Evolutionary conservation across 1,139 yeast genomes (phyloP), one percentile per base, ranked within the genome.

Genomic region (Yamadazyma atmosphaerica): DNA sequence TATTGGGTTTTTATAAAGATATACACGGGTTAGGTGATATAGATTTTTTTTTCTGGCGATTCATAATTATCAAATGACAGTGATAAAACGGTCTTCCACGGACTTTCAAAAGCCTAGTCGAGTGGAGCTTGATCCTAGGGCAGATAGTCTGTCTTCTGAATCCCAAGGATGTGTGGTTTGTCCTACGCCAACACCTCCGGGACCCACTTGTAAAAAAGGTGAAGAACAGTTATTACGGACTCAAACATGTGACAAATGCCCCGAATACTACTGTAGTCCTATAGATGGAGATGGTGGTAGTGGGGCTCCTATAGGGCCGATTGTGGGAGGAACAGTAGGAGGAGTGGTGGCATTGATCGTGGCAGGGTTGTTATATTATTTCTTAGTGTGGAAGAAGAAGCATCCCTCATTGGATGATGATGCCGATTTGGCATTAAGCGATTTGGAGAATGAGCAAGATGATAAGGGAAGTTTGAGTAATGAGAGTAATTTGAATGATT

Each of bases 251-350:
- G 37, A 56, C 8, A 41, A 63, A 39, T 85, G 94, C 59, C 77
- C 89, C 0, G 55, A 60, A 13, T 71, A 74, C n/a, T 71, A 69
- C 46, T 84, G 90, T 58, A 60, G 63, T 2, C 52, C 55, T 2
- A 39, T 45, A 14, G 37, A 35, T 21, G 53, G 48, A 14, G 28
- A 34, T 4, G 32, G 48, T 5, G 35, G 50, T 14, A 31, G 43
- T 11, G 37, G 44, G 9, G 48, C 59, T 7, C 62, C 65, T 3
- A 51, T 64, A 10, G 86, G 87, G 14, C 86, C 80, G 2, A 74
- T 82, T 2, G 79, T 80, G 0, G 89, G 86, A 4, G 86, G 86
- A 19, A 79, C 79, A 2, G 68, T 77, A 2, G 86, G 83, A 9
- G 79, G 77, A 7, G 60, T 72, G 3, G 69, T 65, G 3, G 51